A percentile compares a stretch with the other conserved stretches of the same genome.
These are phyloP conservation scores for Streptanthus diversifolius DNA, from an alignment of 345 rosid genomes.

Conservation along the genomic window DNA sequence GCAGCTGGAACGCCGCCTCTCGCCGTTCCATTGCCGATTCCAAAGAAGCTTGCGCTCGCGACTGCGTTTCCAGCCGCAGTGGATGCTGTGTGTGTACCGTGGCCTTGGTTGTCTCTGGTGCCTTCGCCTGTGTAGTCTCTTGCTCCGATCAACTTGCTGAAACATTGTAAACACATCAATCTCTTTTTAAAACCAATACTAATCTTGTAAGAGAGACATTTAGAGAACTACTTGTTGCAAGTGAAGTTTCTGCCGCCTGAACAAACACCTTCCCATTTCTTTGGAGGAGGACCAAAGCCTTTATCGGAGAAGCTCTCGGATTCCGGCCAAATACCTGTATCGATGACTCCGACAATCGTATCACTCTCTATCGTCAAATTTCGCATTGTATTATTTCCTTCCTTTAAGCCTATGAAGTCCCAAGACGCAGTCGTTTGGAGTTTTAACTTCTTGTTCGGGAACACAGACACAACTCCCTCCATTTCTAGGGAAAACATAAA, in stretches of 20 bases:
- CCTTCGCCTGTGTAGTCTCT: conserved; percentile 33
- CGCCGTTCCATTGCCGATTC: conserved; percentile 44
- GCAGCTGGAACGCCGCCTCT: conserved; percentile 55
- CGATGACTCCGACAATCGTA: conserved; percentile 41
- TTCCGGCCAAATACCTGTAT: conserved; percentile 50
- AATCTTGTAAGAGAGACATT: neutral
- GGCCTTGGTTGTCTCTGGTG: conserved; percentile 33
- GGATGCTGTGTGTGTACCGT: conserved; percentile 59
- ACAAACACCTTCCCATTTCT: conserved; percentile 53
- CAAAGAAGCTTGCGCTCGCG: conserved; percentile 30
- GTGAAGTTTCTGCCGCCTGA: conserved; percentile 45
- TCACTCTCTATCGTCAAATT: conserved; percentile 31
- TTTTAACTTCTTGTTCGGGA: conserved; percentile 33
- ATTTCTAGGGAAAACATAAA: conserved; percentile 23
- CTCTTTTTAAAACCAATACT: neutral
- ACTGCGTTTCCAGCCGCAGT: conserved; percentile 48
- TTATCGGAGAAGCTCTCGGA: conserved; percentile 42
- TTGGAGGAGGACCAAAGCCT: conserved; percentile 50
- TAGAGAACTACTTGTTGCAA: conserved; percentile 44
- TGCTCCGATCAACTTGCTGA: conserved; percentile 54
- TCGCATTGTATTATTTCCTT: conserved; percentile 2
- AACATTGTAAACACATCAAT: neutral
- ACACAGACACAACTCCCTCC: conserved; percentile 47
- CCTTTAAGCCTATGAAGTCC: conserved; percentile 49
- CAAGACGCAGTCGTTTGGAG: conserved; percentile 54